phyloP scores from a whole-genome alignment of 2,329 filamentous ascomycete genomes.

The Hymenoscyphus infarciens region DNA sequence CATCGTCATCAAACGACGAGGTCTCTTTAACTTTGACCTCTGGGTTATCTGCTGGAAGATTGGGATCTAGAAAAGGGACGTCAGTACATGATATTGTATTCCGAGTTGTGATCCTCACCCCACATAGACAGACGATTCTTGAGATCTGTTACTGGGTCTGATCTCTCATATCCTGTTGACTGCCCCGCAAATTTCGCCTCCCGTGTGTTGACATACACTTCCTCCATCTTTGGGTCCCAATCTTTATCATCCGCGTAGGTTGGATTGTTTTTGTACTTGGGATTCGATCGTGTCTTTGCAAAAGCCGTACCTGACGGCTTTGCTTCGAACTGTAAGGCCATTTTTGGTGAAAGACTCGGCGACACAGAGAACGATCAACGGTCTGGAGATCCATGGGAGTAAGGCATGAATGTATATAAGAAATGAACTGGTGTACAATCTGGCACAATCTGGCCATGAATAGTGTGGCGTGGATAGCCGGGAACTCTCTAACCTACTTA shows the following conservation, averaged over 20 bases:
- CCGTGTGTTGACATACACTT: slow-evolving; percentile 19
- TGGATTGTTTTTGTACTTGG: not conserved
- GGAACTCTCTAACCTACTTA: slow-evolving; percentile 24
- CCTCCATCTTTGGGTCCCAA: slow-evolving; percentile 25
- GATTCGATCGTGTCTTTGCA: slow-evolving; percentile 16
- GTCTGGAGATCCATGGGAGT: slow-evolving; percentile 23
- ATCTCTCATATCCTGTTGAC: slow-evolving; percentile 13
- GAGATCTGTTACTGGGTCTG: slow-evolving; percentile 22
- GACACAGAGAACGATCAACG: slow-evolving; percentile 31
- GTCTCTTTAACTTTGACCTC: slow-evolving; percentile 64
- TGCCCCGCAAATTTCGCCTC: slow-evolving; percentile 15
- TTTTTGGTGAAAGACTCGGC: slow-evolving; percentile 14
- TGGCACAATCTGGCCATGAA: slow-evolving; percentile 3
- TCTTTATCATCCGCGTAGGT: slow-evolving; percentile 22
- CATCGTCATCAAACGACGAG: slow-evolving; percentile 43
- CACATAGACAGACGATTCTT: slow-evolving; percentile 21
- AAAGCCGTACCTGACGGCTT: slow-evolving; percentile 24
- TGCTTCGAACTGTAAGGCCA: slow-evolving; percentile 24
- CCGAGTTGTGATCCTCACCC: slow-evolving; percentile 13
- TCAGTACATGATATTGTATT: not conserved
- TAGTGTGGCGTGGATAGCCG: slow-evolving; percentile 17
- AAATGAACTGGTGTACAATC: slow-evolving; percentile 9
- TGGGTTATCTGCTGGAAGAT: slow-evolving; percentile 20
- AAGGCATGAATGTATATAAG: slow-evolving; percentile 37
- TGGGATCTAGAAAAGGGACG: slow-evolving; percentile 17